Base-by-base conservation (phyloP, 2,329 filamentous ascomycete species). In the Cladosporium sp. region DNA sequence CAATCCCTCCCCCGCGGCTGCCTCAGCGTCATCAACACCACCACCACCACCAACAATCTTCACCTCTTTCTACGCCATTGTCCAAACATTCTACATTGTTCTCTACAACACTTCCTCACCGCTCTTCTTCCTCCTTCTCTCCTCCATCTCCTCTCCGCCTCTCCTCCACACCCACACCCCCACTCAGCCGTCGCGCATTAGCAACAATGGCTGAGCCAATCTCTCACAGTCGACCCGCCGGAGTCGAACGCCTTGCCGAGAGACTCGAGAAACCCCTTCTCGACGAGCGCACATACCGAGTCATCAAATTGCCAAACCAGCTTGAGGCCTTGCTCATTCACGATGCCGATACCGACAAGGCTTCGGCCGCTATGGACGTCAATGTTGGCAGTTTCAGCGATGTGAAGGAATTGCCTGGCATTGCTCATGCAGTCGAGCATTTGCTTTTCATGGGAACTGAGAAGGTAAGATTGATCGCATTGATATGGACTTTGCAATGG, bases 361-460 rank as follows among this genome's bases (percentile, higher is more conserved):
- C 93, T 56, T 95, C 90, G 62, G 93, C 92, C 8, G 87, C 92
- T 43, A 83, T 97, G 64, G 93, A 97, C 67, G 91, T 97, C 65
- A 91, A 95, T 68, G 92, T 96, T 30, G 93, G 93, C 54, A 94
- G 88, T 69, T 96, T 96, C 73, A 94, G 88, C 65, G 93, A 98
- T 64, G 83, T 87, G 57, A 81, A 86, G 57, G 87, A 90, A 60
- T 90, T 97, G 81, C 91, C 89, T 12, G 90, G 93, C 53, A 91
- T 95, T 81, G 92, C 92, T 46, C 93, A 97, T 73, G 91, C 90
- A 6, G 89, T 97, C 49, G 92, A 97, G 75, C 92, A 96, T 78
- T 74, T 96, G 57, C 75, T 98, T 19, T 98, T 98, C 74, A 97
- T 98, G 93, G 93, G 93, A 43, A 98, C 93, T 7, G 86, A 95